Conservation (phyloP, 371 early-diverging fungal species). For the Actinomortierella ambigua region DNA sequence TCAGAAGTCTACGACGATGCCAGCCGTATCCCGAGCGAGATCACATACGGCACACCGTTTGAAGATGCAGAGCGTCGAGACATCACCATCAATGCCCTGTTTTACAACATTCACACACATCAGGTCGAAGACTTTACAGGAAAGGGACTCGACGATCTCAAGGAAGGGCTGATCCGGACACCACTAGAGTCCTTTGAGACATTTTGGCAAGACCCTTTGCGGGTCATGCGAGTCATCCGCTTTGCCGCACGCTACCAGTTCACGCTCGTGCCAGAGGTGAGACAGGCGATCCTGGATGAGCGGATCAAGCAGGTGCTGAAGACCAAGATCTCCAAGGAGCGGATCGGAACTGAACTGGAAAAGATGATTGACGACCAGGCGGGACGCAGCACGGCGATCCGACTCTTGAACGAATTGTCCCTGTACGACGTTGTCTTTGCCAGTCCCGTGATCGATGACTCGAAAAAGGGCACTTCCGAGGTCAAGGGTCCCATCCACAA, state of each 20-base stretch:
- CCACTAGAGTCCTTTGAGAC: conserved; percentile 94
- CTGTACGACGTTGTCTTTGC: conserved; percentile 64
- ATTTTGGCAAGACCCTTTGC: conserved; percentile 97
- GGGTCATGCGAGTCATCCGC: conserved; percentile 95
- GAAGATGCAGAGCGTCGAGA: conserved; percentile 98
- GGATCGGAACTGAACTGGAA: conserved; percentile 94
- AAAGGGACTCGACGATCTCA: conserved; percentile 81
- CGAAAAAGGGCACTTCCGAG: conserved; percentile 20
- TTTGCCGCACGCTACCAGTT: conserved; percentile 95
- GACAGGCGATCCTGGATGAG: conserved; percentile 61
- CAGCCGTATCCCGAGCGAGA: conserved; percentile 82
- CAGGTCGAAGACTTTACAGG: conserved; percentile 94
- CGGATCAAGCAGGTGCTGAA: conserved; percentile 72
- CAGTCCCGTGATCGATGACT: conserved; percentile 47
- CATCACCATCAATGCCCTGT: conserved; percentile 98
- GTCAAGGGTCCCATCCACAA: conserved; percentile 40
- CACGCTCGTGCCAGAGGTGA: conserved; percentile 73
- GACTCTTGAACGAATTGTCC: conserved; percentile 53
- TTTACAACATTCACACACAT: conserved; percentile 94
- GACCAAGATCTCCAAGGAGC: conserved; percentile 93
- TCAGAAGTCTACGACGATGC: conserved; percentile 90
- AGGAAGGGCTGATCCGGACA: conserved; percentile 81
- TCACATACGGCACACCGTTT: conserved; percentile 90
- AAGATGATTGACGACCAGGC: conserved; percentile 87
- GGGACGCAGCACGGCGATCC: conserved; percentile 50